Evolutionary conservation across 768 basidiomycete species (phyloP), one percentile per base, ranked within the genome.

Genomic region (Lactifluus piperatus): DNA sequence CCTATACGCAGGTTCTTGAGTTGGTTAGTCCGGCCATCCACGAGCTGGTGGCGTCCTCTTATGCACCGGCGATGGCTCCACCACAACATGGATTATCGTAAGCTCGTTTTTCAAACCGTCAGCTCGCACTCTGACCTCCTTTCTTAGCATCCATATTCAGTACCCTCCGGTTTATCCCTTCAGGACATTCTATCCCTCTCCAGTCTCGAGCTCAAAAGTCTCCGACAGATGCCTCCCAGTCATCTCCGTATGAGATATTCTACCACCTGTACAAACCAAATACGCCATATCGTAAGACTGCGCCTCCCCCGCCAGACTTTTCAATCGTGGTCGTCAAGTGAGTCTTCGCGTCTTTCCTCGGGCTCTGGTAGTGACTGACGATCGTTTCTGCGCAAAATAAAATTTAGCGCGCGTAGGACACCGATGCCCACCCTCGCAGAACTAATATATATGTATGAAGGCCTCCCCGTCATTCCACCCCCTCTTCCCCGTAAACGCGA

Each of bases 201-300:
- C 69, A 75, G 45, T 65, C 73, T 48, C 65, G 71, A 4, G 64
- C 68, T 34, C 58, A 57, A 30, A 54, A 64, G 50, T n/a, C 39
- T 26, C 22, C 39, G 22, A 14, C 34, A 6, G 30, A 60, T 44
- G 56, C 43, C 47, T 51, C 63, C 30, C 51, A n/a, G n/a, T n/a
- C 69, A 2, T 80, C 85, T 1, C 86, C 87, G 0, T 97, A 94
- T 69, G 75, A 80, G 51, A 79, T 91, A 4, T 97, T 97, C 73
- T 98, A 79, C 71, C 87, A 97, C 67, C 76, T 92, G 4, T 95
- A 94, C 75, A 97, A 95, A 68, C 95, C 95, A 2, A 84, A 83
- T 7, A 91, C 91, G 0, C 77, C 88, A 8, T 95, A 84, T 74
- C 86, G 82, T 68, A 91, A 86, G 73, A 86, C 83, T 0, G 73